Evolutionary conservation across 257 asterid species (phyloP).

Genomic region (Marsdenia floribunda): DNA sequence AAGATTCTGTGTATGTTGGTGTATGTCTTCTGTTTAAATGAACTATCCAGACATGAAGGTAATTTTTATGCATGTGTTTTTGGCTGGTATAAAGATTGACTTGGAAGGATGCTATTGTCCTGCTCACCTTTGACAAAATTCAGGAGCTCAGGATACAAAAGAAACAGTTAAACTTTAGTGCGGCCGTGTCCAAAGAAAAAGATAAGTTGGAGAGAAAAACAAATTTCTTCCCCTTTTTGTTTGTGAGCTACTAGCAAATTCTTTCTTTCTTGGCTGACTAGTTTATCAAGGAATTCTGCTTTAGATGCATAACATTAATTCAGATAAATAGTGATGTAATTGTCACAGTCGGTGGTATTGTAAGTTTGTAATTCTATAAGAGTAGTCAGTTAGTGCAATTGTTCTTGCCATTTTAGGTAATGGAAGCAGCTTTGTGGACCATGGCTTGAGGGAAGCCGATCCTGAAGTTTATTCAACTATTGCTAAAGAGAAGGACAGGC

Average conservation of each 20-base stretch:
- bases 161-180: neutral
- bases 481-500: slow-evolving; percentile 81
- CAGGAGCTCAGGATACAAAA: neutral
- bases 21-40: neutral
- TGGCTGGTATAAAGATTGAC: neutral
- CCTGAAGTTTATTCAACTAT: slow-evolving; percentile 69
- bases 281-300: neutral
- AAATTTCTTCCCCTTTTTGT: neutral
- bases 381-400: neutral
- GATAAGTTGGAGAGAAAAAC: neutral
- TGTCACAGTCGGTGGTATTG: neutral
- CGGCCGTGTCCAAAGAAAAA: neutral
- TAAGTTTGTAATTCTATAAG: neutral
- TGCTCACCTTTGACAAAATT: neutral
- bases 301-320: neutral
- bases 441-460: slow-evolving; percentile 59
- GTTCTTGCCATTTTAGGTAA: slow-evolving; percentile 31
- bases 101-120: neutral
- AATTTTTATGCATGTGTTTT: neutral
- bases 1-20: neutral
- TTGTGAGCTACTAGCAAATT: neutral
- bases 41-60: neutral
- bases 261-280: neutral
- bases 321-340: neutral
- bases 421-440: slow-evolving; percentile 53